Conservation (phyloP, 1,139 yeast species). For the Pichia sp. region DNA sequence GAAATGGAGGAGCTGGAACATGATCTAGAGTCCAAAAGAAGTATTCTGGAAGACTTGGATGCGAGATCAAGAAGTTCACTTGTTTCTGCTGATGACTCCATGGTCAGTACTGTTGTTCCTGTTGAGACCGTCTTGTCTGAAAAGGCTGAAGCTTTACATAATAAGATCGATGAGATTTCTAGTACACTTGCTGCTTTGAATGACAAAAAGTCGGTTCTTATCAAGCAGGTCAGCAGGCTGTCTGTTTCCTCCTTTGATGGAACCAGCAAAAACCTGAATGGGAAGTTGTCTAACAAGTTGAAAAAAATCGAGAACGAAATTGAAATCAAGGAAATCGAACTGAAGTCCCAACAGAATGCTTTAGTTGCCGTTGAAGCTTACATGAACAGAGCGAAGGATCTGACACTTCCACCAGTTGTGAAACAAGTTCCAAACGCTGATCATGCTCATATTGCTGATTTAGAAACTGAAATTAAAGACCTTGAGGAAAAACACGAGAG, state of each 20-base stretch:
- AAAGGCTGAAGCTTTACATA: slow-evolving; percentile 6
- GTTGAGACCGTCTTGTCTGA: slow-evolving; percentile 11
- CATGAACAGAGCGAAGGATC: slow-evolving; percentile 10
- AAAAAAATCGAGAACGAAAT: slow-evolving; percentile 8
- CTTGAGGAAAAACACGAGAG: slow-evolving; percentile 8
- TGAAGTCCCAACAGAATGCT: slow-evolving; percentile 13
- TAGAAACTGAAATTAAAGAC: slow-evolving; percentile 10
- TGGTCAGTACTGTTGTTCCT: slow-evolving; percentile 8
- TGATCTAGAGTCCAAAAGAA: slow-evolving; percentile 11
- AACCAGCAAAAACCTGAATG: background rate
- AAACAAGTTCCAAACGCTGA: slow-evolving; percentile 1
- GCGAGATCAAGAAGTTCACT: slow-evolving; percentile 6
- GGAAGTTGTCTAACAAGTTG: slow-evolving; percentile 6
- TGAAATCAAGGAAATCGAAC: slow-evolving; percentile 12
- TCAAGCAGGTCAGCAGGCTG: slow-evolving; percentile 12
- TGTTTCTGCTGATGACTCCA: slow-evolving; percentile 7
- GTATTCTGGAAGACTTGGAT: slow-evolving; percentile 8
- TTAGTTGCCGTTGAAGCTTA: slow-evolving; percentile 14
- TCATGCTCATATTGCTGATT: background rate
- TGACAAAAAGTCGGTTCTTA: slow-evolving; percentile 2
- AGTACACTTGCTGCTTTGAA: slow-evolving; percentile 1
- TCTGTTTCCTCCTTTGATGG: slow-evolving; percentile 10
- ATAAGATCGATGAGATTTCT: slow-evolving; percentile 3
- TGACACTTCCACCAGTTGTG: slow-evolving; percentile 11
- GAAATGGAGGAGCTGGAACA: slow-evolving; percentile 11